Conservation (phyloP, 1,284 basidiomycete species). For the Jaminaea rosea region DNA sequence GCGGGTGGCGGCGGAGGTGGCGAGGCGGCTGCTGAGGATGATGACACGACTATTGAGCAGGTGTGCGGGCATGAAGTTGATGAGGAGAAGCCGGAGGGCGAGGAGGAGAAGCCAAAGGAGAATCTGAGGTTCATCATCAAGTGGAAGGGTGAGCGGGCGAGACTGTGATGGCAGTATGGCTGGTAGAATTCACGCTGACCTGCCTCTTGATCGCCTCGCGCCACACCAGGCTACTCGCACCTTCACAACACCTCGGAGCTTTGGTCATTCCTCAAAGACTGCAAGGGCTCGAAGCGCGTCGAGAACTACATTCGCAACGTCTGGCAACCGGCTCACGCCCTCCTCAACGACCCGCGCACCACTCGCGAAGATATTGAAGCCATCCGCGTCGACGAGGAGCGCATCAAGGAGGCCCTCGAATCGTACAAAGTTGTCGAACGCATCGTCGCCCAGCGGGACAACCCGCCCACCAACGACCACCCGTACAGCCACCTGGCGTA, state of each 20-base stretch:
- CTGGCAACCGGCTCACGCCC: constrained; percentile 62
- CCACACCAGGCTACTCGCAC: constrained; percentile 50
- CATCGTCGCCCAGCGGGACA: constrained; percentile 73
- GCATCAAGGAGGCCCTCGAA: constrained; percentile 79
- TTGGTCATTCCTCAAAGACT: constrained; percentile 79
- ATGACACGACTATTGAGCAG: constrained; percentile 49
- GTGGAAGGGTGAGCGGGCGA: no score
- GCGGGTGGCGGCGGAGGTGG: constrained; percentile 5
- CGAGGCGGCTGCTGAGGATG: constrained; percentile 17
- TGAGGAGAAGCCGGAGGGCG: constrained; percentile 15
- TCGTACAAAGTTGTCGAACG: constrained; percentile 86
- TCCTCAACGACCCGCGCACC: constrained; percentile 61
- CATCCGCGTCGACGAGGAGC: constrained; percentile 69
- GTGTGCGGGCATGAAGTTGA: constrained; percentile 49
- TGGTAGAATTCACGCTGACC: no score
- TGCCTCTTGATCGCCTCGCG: no score
- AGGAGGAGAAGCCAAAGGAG: constrained; percentile 45
- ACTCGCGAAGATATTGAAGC: constrained; percentile 82
- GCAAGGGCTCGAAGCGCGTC: constrained; percentile 87
- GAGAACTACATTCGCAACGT: constrained; percentile 94
- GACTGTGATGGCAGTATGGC: no score
- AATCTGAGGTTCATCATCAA: constrained; percentile 51
- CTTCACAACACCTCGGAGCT: constrained; percentile 85
- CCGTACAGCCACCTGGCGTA: constrained; percentile 63
- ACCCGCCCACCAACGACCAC: constrained; percentile 54